Base-by-base conservation (phyloP, 495 filamentous ascomycete species). In the Penicillium canariense region DNA sequence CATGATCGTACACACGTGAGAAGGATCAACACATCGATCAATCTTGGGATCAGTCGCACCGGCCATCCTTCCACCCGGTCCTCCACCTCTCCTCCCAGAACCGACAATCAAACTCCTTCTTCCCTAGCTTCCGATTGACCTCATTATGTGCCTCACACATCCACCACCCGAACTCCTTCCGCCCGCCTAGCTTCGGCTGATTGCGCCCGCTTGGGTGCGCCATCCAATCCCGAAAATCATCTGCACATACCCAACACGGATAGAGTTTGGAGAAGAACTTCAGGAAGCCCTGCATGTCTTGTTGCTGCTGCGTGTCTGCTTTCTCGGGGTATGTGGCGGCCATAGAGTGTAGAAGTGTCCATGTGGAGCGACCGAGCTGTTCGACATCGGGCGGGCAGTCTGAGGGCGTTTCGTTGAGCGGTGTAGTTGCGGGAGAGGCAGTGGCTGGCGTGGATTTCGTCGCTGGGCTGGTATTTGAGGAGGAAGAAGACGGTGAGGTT, bases 141-240 rank as follows among this genome's bases (percentile, higher is more conserved):
- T 90, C 91, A 77, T 98, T 98, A 79, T 98, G 94, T 62, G 94
- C 94, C 70, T 93, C 87, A 65, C 94, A 98, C 79, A 97, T 86
- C 95, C 95, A 98, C 60, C 77, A 79, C 36, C 91, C 94, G 63
- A 98, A 91, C 63, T 88, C 88, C 30, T 81, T 79, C 38, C 88
- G 71, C 50, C 82, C 83, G 9, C 78, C 79, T 27, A 93, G 74
- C 63, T 80, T 71, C 50, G 91, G 84, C 67, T 85, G 80, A 45
- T 92, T 87, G 12, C 52, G 54, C 9, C 73, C 75, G 61, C 77
- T 76, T n/a, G 75, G 75, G 62, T 81, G 81, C 55, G 74, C 77
- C 76, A 97, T 88, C 82, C 91, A 97, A 0, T 53, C 61, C 70
- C 84, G 87, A 69, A 98, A 97, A 63, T 97, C 95, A 56, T 90